Evolutionary conservation across 2,329 filamentous ascomycete genomes (phyloP).

Genomic region (Dothideomycetes sp.): DNA sequence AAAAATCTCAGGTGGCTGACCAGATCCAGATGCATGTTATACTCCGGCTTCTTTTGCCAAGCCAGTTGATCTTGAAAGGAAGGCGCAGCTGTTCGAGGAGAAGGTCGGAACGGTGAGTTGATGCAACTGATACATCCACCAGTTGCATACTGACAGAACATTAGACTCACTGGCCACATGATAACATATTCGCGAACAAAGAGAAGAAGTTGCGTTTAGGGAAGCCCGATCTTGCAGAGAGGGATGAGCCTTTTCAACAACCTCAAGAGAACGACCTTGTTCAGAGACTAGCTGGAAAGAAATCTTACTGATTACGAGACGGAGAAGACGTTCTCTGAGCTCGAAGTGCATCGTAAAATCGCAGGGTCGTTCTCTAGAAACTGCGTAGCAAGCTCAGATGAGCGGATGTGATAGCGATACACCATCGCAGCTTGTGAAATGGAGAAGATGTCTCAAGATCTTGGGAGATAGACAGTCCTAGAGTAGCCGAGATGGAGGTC

Average conservation of each 20-base stretch:
- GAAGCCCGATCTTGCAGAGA: not conserved
- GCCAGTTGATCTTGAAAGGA: conserved; percentile 14
- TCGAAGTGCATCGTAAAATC: no score
- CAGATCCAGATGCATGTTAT: no score
- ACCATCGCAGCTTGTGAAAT: no score
- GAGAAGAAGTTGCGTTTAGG: not conserved
- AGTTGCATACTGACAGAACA: not conserved
- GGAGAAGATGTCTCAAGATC: no score
- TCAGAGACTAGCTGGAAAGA: conserved; percentile 15
- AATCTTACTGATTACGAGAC: not conserved
- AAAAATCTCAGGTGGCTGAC: no score
- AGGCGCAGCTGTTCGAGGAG: conserved; percentile 14
- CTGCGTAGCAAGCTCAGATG: no score
- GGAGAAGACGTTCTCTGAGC: no score
- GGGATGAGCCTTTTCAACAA: not conserved
- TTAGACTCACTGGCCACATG: conserved; percentile 4
- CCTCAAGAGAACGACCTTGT: not conserved
- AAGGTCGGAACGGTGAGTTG: conserved; percentile 14
- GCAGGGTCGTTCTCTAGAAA: no score
- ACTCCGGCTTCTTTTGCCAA: conserved; percentile 16
- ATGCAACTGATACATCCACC: not conserved
- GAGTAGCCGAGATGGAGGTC: no score
- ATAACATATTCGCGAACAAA: not conserved
- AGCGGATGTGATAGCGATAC: no score
- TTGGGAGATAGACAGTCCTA: no score